A percentile compares a stretch with the other conserved stretches of the same genome.
Evolutionary conservation across 129 eudicot genomes (phyloP).

Genomic region (Gnaphalium uliginosum): DNA sequence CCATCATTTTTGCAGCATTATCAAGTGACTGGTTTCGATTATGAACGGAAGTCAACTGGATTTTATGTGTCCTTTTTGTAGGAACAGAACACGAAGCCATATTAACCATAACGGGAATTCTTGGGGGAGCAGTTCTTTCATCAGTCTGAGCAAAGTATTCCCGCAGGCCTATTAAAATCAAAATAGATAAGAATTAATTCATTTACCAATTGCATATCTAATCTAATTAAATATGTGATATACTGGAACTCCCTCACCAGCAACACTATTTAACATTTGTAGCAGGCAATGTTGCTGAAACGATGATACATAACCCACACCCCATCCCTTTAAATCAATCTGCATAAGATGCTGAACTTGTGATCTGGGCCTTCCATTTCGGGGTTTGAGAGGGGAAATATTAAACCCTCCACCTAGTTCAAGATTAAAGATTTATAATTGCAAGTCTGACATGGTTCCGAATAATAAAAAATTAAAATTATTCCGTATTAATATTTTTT

Average conservation of each 20-base stretch:
- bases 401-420: slow-evolving; percentile 92
- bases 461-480: not conserved
- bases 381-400: slow-evolving; percentile 86
- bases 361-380: slow-evolving; percentile 90
- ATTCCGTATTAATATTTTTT: slow-evolving; percentile 12
- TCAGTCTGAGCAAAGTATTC: slow-evolving; percentile 95
- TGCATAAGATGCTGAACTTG: slow-evolving; percentile 99
- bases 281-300: slow-evolving; percentile 96
- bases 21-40: slow-evolving; percentile 67
- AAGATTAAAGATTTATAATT: slow-evolving; percentile 16
- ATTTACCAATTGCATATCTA: slow-evolving; percentile 3
- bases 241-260: slow-evolving; percentile 63
- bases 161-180: slow-evolving; percentile 66
- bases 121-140: slow-evolving; percentile 80
- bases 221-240: not conserved
- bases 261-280: slow-evolving; percentile 95
- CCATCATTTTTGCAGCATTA: slow-evolving; percentile 74
- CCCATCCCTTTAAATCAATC: slow-evolving; percentile 97
- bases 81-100: slow-evolving; percentile 81
- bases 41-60: slow-evolving; percentile 49
- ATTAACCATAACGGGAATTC: slow-evolving; percentile 96
- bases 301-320: slow-evolving; percentile 80
- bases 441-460: slow-evolving; percentile 21
- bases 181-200: not conserved
- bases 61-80: slow-evolving; percentile 57